Base-by-base conservation (phyloP, 305 asterid species). In the Fraxinus floribunda region DNA sequence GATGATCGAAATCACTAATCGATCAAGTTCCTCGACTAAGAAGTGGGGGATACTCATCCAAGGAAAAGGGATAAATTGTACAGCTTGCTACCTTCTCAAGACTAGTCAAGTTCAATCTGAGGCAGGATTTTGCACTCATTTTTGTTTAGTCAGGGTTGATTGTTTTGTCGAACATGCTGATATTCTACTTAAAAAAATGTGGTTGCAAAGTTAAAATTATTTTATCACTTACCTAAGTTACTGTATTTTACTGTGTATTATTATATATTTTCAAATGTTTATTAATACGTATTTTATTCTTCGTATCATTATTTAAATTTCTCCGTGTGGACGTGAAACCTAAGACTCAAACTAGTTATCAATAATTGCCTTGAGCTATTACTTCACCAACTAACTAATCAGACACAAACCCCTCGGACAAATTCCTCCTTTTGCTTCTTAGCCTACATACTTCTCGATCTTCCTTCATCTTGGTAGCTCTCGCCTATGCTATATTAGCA, bases 61-160 rank as follows among this genome's bases (percentile, higher is more conserved):
- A 81, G 87, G 84, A 24, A 81, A 68, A 39, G 87, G 87, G 26
- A 39, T 55, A 3, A 84, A 75, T 41, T 73, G 83, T 34, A 83
- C 87, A 38, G 84, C 82, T 57, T 84, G 87, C 26, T 84, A 84
- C 10, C 29, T 84, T 35, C 74, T 84, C 26, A 81, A 84, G 68
- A 84, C 87, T 16, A 16, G 87, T 64, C 79, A 52, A 70, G 84
- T 84, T 46, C 30, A 55, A 16, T 73, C 80, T 34, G 68, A 70
- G 57, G 30, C 80, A 44, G 87, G 87, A 29, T 26, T 72, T 41
- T 84, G 87, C 80, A 84, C 87, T 26, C 87, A 84, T 55, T 84
- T 81, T 39, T 81, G 87, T 79, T 77, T 84, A 44, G 79, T 62
- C 49, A 81, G 77, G 60, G 82, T 62, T 41, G 84, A 81, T 66